These are phyloP conservation scores for Xylaria scruposa DNA, from an alignment of 495 filamentous ascomycete species.

Conservation along the genomic window DNA sequence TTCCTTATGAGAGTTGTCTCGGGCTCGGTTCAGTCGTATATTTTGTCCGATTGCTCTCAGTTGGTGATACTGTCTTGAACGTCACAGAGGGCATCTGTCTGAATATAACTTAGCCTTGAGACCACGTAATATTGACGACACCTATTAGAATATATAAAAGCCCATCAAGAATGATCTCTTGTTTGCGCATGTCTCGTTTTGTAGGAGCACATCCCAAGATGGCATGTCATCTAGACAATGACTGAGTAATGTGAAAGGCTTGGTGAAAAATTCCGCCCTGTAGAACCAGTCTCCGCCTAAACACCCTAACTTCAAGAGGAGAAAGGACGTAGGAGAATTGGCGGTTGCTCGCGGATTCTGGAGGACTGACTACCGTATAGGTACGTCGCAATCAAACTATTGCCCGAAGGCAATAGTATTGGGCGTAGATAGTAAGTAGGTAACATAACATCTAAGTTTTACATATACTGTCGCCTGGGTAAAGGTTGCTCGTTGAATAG, in stretches of 20 bases:
- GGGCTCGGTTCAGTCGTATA: not conserved
- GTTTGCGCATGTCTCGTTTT: not conserved
- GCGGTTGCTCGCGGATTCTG: not conserved
- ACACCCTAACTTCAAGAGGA: not conserved
- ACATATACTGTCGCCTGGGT: not conserved
- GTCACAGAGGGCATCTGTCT: not conserved
- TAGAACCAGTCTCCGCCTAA: not conserved
- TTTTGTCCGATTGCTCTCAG: not conserved
- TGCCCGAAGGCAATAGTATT: not conserved
- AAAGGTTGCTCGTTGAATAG: not conserved
- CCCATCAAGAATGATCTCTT: not conserved
- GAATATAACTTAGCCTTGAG: not conserved
- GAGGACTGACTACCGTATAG: not conserved
- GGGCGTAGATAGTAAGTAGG: not conserved
- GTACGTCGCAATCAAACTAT: not conserved
- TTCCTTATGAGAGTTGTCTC: not conserved
- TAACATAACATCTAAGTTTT: not conserved
- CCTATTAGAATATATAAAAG: not conserved
- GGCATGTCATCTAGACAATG: not conserved
- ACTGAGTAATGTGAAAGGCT: not conserved
- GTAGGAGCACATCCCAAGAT: not conserved
- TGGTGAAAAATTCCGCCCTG: not conserved
- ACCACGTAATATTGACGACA: not conserved
- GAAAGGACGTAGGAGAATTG: not conserved
- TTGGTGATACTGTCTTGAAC: not conserved